Base-by-base conservation (phyloP, 192 early-diverging fungal genomes). In the Diversispora epigaea region DNA sequence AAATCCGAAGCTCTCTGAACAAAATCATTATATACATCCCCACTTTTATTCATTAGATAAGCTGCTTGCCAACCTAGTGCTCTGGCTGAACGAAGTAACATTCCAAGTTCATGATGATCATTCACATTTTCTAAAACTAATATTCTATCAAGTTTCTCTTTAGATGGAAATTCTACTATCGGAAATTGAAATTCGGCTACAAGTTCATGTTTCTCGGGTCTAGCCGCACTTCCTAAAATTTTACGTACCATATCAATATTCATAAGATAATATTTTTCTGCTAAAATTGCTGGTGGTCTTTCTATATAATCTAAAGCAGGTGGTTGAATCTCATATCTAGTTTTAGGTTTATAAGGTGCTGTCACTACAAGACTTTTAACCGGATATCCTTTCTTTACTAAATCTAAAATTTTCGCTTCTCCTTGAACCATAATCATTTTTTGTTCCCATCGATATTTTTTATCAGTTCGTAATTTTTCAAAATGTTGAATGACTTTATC, bases 1-100 rank as follows among this genome's bases (percentile, higher is more conserved):
- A 71, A 80, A 56, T 73, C 61, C 6, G 80, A 79, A 21, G 70
- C 63, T 8, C 77, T 63, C 4, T 75, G 62, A 5, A 76, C 76
- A 60, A 81, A 78, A 52, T 81, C 80, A 52, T 83, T 78, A 43
- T 74, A 81, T 8, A 81, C 3, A 69, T 83, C 82, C 21, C 77
- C 73, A 14, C 75, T 76, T 40, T 46, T 54, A 10, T 25, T 25
- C 4, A 8, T 19, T 49, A 70, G 19, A 70, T 46, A 70, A n/a
- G 47, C 15, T 0, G 66, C 54, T 1, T 73, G 25, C 79, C 80
- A 83, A 5, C 80, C 80, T 0, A 83, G 52, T 12, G 74, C 82
- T 66, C 58, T 80, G 12, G 77, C 77, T 10, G 79, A 79, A 14
- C 77, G 65, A 3, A 81, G 43, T 11, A 83, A 15, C 3, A 75